Base-by-base conservation (phyloP, 352 stramenopile species). In the Thalassiosira hispida region DNA sequence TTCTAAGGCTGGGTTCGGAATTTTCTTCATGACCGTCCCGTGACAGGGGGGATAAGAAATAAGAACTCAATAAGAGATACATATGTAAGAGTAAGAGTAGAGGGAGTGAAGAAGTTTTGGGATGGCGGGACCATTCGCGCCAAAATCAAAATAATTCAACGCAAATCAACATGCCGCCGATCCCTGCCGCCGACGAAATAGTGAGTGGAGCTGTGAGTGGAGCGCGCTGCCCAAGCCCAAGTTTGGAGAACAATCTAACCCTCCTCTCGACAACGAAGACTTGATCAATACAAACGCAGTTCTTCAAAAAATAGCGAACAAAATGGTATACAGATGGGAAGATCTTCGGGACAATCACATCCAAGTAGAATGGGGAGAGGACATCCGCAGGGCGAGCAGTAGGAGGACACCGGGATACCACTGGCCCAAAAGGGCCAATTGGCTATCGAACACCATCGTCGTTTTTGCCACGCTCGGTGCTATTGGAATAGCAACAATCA, bases 341-440 rank as follows among this genome's bases (percentile, higher is more conserved):
- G 64, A 81, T 62, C 57, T 81, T 51, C 57, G 49, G 11, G 27
- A 59, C 2, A 61, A 70, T 5, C 57, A 53, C 22, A 25, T 81
- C 51, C 57, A 70, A 31, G 73, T 81, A 71, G 73, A 81, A 53
- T 81, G 73, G 73, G 57, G 63, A 46, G 49, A 62, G 14, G 62
- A 64, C 40, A 18, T 55, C n/a, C 25, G 27, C 18, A 57, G 23
- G 55, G 67, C 42, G 16, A 59, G 55, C 40, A 70, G 47, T 1
- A 7, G 18, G 18, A 25, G 22, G 16, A 23, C 38, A 31, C 20
- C 8, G 22, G 27, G 42, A 9, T 18, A 52, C 0, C 55, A 55
- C 5, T 16, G 20, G n/a, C 67, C 53, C 20, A 71, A 23, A 11
- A 70, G 29, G 33, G 49, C 38, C 1, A 64, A 40, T 20, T 47